Base-by-base conservation (phyloP, 108 stramenopile genomes). In the Conticribra weissflogii region DNA sequence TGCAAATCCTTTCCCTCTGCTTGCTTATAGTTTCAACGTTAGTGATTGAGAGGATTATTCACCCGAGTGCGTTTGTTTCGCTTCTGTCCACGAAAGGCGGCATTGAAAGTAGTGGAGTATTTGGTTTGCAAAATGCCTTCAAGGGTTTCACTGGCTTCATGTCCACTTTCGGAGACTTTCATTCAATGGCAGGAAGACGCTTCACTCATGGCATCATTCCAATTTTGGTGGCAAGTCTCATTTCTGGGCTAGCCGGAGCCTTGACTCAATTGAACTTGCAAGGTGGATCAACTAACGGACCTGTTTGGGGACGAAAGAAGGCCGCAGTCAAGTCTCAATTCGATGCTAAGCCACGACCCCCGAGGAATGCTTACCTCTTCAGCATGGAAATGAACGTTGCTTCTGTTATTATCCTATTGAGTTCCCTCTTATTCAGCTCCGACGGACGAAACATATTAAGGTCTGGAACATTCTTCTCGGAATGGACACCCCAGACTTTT, bases 211-310 rank as follows among this genome's bases (percentile, higher is more conserved):
- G 91, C 29, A 79, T 92, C 7, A 0, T 88, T 22, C 86, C 88
- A 17, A 71, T 84, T 60, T 59, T 94, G 29, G 56, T 80, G 0
- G 92, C 92, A 3, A 86, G 88, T 50, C 48, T 89, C 24, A 71
- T 94, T 14, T 90, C 90, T 3, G 96, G 96, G 4, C 54, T 95
- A 12, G 81, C 87, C 12, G 95, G 92, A 14, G 88, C 95, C 27
- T 50, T 97, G 7, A 81, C 88, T 17, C 96, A 97, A 72, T 72
- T 82, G 69, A 87, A 57, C 24, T 74, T 96, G 68, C 92, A 93
- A 54, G 81, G 73, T 14, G 54, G 65, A 32, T 60, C 74, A 19
- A 30, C 44, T 8, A 59, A 31, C 14, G 12, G 19, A 8, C 31
- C 46, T 14, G 31, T 79, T 31, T 69, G 67, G 66, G 59, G 73